A percentile compares a stretch with the other conserved stretches of the same genome.
Evolutionary conservation across 495 filamentous ascomycete species (phyloP).

Genomic region (Wilcoxina mikolae): DNA sequence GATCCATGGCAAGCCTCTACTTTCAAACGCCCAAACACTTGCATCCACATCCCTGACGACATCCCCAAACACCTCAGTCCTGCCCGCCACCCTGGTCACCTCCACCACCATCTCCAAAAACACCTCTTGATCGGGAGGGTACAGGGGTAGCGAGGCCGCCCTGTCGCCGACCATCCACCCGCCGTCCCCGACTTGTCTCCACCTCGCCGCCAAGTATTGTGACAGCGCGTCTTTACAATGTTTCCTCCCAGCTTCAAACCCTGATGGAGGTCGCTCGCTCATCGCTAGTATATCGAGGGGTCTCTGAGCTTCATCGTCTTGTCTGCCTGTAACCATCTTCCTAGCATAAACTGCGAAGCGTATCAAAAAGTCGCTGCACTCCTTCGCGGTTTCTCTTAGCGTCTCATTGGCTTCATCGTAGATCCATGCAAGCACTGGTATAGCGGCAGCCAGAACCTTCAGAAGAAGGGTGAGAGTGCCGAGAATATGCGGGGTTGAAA

Average conservation of each 20-base stretch:
- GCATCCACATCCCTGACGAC: slow-evolving; percentile 13
- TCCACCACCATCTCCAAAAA: slow-evolving; percentile 12
- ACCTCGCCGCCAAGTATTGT: slow-evolving; percentile 7
- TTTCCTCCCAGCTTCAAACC: slow-evolving; percentile 7
- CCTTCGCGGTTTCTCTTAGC: slow-evolving; percentile 7
- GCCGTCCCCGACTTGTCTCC: slow-evolving; percentile 7
- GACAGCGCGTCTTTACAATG: slow-evolving; percentile 4
- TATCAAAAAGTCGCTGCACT: slow-evolving; percentile 18
- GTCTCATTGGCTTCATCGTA: background rate
- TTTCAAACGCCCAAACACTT: slow-evolving; percentile 19
- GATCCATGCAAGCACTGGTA: slow-evolving; percentile 43
- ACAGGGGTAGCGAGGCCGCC: slow-evolving; percentile 10
- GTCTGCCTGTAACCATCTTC: slow-evolving; percentile 4
- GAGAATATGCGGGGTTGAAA: slow-evolving; percentile 32
- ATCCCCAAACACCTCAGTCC: slow-evolving; percentile 17
- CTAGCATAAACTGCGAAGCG: slow-evolving; percentile 15
- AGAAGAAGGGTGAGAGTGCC: slow-evolving; percentile 30
- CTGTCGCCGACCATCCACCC: slow-evolving; percentile 7
- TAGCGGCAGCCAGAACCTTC: slow-evolving; percentile 33
- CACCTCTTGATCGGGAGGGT: slow-evolving; percentile 1
- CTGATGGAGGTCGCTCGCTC: slow-evolving; percentile 4
- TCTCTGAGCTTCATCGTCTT: slow-evolving; percentile 4
- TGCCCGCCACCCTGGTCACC: slow-evolving; percentile 13
- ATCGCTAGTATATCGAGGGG: slow-evolving; percentile 14
- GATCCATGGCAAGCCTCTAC: background rate